These are phyloP conservation scores for Aspergillus fumigatiaffinis DNA, from an alignment of 2,329 filamentous ascomycete genomes.

Conservation along the genomic window DNA sequence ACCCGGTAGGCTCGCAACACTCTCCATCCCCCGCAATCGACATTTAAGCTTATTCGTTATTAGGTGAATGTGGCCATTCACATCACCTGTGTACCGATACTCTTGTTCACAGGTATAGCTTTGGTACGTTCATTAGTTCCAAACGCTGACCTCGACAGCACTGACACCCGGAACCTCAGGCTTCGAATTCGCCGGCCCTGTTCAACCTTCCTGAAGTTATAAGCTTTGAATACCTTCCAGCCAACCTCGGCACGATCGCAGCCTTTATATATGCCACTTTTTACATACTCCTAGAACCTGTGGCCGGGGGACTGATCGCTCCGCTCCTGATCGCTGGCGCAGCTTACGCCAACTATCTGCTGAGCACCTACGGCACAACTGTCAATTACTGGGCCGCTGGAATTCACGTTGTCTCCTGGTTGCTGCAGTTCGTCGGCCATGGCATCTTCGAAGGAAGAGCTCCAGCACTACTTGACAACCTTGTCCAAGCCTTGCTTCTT, in stretches of 20 bases:
- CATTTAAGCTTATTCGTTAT: conserved; percentile 17
- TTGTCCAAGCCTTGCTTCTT: conserved; percentile 85
- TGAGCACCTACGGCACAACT: conserved; percentile 57
- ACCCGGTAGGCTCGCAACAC: conserved; percentile 47
- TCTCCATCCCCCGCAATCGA: conserved; percentile 8
- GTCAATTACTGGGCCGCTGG: conserved; percentile 64
- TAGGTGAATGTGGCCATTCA: conserved; percentile 64
- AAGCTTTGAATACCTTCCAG: conserved; percentile 54
- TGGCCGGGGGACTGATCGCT: conserved; percentile 75
- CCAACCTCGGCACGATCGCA: conserved; percentile 56
- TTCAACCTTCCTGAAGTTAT: conserved; percentile 53
- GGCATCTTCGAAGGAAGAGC: conserved; percentile 83
- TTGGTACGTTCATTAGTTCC: conserved; percentile 46
- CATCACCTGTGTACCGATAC: conserved; percentile 59
- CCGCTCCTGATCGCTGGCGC: conserved; percentile 72
- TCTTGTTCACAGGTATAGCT: conserved; percentile 57
- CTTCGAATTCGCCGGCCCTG: conserved; percentile 52
- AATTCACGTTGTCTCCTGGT: conserved; percentile 72
- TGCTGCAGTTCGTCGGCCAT: conserved; percentile 88
- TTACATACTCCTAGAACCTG: conserved; percentile 89
- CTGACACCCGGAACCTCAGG: conserved; percentile 35
- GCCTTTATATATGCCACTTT: conserved; percentile 66
- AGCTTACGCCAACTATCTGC: conserved; percentile 71
- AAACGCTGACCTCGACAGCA: not conserved
- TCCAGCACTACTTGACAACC: conserved; percentile 84